phyloP scores from a whole-genome alignment of 2,329 filamentous ascomycete genomes.

The Scytalidium lignicola region DNA sequence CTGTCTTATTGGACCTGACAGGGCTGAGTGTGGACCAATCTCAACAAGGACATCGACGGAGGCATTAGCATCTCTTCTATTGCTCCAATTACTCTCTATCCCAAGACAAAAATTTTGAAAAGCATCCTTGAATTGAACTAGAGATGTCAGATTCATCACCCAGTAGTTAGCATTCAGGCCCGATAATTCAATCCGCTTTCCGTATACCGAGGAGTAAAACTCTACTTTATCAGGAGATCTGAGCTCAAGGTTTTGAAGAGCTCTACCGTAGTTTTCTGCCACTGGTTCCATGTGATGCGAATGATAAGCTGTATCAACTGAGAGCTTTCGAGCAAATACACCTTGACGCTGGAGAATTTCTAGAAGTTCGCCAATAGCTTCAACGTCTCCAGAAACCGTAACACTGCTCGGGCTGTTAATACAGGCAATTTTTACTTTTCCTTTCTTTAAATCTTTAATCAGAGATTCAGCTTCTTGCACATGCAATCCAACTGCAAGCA shows the following conservation, averaged over 20 bases:
- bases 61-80: too few species aligned
- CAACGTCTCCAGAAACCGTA: constrained; percentile 25
- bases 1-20: constrained; percentile 28
- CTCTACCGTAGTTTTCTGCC: constrained; percentile 18
- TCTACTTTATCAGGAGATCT: too few species aligned
- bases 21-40: constrained; percentile 31
- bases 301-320: constrained; percentile 28
- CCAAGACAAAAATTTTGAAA: too few species aligned
- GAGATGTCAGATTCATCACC: constrained; percentile 38
- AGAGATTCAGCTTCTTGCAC: constrained; percentile 28
- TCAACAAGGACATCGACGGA: constrained; percentile 23
- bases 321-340: constrained; percentile 24
- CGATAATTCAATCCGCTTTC: not conserved
- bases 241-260: constrained; percentile 10
- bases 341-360: constrained; percentile 19
- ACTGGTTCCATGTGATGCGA: constrained; percentile 28
- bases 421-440: constrained; percentile 29
- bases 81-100: too few species aligned
- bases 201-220: too few species aligned
- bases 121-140: constrained; percentile 32
- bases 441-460: constrained; percentile 22
- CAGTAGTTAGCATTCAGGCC: constrained; percentile 33
- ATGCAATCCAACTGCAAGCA: too few species aligned
- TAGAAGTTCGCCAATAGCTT: constrained; percentile 23
- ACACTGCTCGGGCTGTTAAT: constrained; percentile 26